A percentile compares a stretch with the other conserved stretches of the same genome.
Conservation (phyloP, 2,329 filamentous ascomycete genomes). For the Hysterium pulicare region DNA sequence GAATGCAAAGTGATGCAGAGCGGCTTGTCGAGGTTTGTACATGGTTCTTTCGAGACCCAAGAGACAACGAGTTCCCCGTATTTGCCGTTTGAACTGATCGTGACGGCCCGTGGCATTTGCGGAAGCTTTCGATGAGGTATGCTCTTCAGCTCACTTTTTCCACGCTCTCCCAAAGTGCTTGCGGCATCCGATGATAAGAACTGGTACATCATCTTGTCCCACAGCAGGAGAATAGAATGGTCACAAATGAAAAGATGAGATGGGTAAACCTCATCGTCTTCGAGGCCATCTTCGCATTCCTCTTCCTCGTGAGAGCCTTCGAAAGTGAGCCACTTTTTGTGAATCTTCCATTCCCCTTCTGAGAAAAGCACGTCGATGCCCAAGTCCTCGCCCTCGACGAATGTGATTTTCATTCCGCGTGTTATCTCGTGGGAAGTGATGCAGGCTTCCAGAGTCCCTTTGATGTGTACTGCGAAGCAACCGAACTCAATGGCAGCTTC, state of each 20-base stretch:
- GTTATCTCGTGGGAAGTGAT: not conserved
- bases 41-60: not conserved
- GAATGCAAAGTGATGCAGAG: not conserved
- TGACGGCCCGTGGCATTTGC: not conserved
- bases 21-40: not conserved
- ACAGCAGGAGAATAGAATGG: conserved; percentile 9
- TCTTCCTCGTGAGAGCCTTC: conserved; percentile 4
- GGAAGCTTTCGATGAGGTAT: not conserved
- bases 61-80: not conserved
- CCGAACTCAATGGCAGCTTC: not conserved
- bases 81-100: not conserved
- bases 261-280: not conserved
- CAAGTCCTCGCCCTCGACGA: conserved; percentile 4
- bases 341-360: conserved; percentile 5
- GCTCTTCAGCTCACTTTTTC: not conserved
- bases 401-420: conserved; percentile 1
- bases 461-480: not conserved
- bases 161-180: not conserved
- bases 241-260: conserved; percentile 7
- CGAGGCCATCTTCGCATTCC: conserved; percentile 2
- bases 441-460: not conserved
- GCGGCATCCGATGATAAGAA: not conserved
- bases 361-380: conserved; percentile 3
- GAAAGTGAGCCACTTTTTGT: conserved; percentile 8
- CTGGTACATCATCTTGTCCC: conserved; percentile 25